These are phyloP conservation scores for Aureoboletus auriporus DNA, from an alignment of 768 basidiomycete species.

Conservation along the genomic window DNA sequence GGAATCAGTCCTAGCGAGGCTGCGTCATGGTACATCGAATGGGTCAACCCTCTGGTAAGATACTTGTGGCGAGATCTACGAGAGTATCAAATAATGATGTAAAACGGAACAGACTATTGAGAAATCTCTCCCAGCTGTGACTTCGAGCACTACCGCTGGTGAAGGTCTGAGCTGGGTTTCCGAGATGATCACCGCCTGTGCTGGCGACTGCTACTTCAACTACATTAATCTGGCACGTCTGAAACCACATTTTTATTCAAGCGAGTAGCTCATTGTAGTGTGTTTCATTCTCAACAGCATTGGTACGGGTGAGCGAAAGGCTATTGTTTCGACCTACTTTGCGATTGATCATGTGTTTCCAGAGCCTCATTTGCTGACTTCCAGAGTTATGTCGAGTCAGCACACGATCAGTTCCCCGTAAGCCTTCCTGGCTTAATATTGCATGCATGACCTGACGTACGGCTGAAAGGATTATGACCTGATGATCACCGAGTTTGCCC, in stretches of 20 bases:
- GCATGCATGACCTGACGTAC: neutral
- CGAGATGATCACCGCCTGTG: constrained; percentile 33
- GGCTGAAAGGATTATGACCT: constrained; percentile 19
- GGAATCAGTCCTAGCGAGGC: constrained; percentile 27
- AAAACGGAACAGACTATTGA: neutral
- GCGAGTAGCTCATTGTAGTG: neutral
- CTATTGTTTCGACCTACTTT: neutral
- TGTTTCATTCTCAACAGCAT: constrained; percentile 12
- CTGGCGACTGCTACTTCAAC: constrained; percentile 31
- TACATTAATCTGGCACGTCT: constrained; percentile 32
- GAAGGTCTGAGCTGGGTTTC: constrained; percentile 34
- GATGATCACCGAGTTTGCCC: constrained; percentile 32
- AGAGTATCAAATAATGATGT: neutral
- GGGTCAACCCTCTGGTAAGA: constrained; percentile 35
- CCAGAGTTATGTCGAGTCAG: constrained; percentile 26
- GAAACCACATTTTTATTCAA: neutral
- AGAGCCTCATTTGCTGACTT: constrained; percentile 26
- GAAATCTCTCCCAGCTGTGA: constrained; percentile 36
- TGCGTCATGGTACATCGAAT: constrained; percentile 34
- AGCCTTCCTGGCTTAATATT: neutral
- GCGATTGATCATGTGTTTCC: constrained; percentile 1
- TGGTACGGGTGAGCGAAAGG: constrained; percentile 26
- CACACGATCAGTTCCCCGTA: constrained; percentile 27
- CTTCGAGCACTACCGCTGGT: constrained; percentile 29
- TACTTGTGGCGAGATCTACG: neutral